These are phyloP conservation scores for Pistacia integerrima DNA, from an alignment of 345 rosid genomes.

Conservation along the genomic window DNA sequence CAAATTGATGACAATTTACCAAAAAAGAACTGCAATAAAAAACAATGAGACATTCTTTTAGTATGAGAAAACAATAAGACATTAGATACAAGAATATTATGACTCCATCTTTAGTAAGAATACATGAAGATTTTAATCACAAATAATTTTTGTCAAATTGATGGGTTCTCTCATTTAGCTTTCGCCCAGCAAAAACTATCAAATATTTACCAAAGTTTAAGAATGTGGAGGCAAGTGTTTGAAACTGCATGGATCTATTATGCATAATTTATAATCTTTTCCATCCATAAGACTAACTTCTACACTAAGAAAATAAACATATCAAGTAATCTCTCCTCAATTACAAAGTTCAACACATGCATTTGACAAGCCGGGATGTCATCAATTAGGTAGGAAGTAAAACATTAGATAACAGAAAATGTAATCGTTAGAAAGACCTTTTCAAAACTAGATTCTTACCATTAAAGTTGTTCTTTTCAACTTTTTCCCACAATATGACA, in stretches of 20 bases:
- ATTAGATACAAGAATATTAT: not conserved
- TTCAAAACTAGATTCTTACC: conserved; percentile 40
- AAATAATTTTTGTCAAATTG: not conserved
- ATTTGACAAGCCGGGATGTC: not conserved
- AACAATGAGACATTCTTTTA: not conserved
- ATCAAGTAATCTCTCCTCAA: not conserved
- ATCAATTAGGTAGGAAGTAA: not conserved
- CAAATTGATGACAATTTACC: not conserved
- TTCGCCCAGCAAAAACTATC: not conserved
- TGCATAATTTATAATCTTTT: not conserved
- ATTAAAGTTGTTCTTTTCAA: conserved; percentile 67
- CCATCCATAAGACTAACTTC: not conserved
- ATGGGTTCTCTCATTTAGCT: not conserved
- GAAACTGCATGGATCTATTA: not conserved
- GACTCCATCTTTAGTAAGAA: too few relatives aligned
- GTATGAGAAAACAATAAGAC: not conserved
- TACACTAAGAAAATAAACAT: not conserved
- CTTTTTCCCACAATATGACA: conserved; percentile 97
- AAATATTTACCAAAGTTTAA: not conserved
- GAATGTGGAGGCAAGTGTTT: not conserved
- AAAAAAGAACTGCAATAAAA: not conserved
- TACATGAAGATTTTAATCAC: not conserved
- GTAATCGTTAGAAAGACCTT: not conserved
- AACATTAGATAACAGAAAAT: conserved; percentile 4
- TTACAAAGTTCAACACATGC: not conserved